These are phyloP conservation scores for Phialophora tarda DNA, from an alignment of 2,329 filamentous ascomycete species.

Conservation along the genomic window DNA sequence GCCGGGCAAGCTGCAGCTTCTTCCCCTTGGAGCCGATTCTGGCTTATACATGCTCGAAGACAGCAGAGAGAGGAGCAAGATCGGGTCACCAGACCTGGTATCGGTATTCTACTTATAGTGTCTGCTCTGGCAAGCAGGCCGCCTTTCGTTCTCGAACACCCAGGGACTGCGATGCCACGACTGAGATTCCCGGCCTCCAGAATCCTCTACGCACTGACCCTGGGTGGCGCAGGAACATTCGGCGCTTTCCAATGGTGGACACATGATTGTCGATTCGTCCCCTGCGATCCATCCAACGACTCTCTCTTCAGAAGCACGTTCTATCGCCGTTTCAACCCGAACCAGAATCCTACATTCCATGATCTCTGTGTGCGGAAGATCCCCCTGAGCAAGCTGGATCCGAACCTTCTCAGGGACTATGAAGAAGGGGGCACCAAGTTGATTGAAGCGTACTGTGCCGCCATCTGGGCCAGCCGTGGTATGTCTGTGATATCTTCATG, in stretches of 20 bases:
- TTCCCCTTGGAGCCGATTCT: neutral
- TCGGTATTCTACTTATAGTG: neutral
- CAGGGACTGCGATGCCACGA: neutral
- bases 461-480: neutral
- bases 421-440: conserved; percentile 1
- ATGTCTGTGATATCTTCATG: neutral
- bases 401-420: neutral
- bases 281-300: neutral
- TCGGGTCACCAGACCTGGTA: neutral
- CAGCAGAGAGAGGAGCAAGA: neutral
- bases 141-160: neutral
- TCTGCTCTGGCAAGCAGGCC: neutral
- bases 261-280: neutral
- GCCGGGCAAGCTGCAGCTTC: neutral
- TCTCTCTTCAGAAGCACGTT: neutral
- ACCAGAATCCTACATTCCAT: neutral
- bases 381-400: neutral
- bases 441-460: neutral
- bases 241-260: neutral
- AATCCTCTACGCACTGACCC: neutral
- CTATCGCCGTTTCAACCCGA: neutral
- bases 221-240: neutral
- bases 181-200: neutral
- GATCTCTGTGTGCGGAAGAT: neutral
- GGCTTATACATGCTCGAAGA: neutral